phyloP scores from a whole-genome alignment of 371 early-diverging fungal genomes.

The Mortierella sp. region DNA sequence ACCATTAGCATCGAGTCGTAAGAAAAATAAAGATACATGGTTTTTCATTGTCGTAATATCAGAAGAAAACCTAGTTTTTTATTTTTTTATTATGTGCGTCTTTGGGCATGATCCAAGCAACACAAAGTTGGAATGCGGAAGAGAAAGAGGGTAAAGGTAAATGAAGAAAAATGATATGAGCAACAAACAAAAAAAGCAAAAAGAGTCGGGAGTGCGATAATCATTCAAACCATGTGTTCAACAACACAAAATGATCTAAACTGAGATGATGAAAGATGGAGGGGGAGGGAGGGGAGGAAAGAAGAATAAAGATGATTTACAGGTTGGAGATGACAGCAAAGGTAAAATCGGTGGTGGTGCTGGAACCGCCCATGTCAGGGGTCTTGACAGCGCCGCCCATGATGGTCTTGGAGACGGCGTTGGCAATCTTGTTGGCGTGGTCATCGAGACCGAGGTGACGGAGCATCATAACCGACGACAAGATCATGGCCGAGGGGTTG shows the following conservation, averaged over 20 bases:
- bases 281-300: slow-evolving; percentile 9
- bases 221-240: slow-evolving; percentile 14
- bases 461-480: slow-evolving; percentile 93
- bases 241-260: slow-evolving; percentile 12
- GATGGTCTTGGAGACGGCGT: slow-evolving; percentile 84
- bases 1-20: slow-evolving; percentile 46
- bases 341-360: slow-evolving; percentile 93
- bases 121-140: slow-evolving; percentile 16
- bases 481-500: slow-evolving; percentile 94
- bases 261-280: not conserved
- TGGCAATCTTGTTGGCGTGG: slow-evolving; percentile 88
- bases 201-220: slow-evolving; percentile 23
- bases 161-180: not conserved
- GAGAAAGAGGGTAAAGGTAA: slow-evolving; percentile 8
- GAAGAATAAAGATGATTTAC: slow-evolving; percentile 50
- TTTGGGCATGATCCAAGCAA: slow-evolving; percentile 6
- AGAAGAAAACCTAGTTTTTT: slow-evolving; percentile 2
- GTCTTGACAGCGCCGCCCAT: slow-evolving; percentile 75
- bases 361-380: slow-evolving; percentile 83
- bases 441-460: slow-evolving; percentile 91
- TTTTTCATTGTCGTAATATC: not conserved
- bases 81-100: slow-evolving; percentile 13
- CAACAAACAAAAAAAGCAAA: not conserved
- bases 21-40: not conserved
- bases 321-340: slow-evolving; percentile 77